A percentile compares a stretch with the other conserved stretches of the same genome.
phyloP scores from a whole-genome alignment of 1,284 basidiomycete species.

The Cutaneotrichosporon arboriforme region DNA sequence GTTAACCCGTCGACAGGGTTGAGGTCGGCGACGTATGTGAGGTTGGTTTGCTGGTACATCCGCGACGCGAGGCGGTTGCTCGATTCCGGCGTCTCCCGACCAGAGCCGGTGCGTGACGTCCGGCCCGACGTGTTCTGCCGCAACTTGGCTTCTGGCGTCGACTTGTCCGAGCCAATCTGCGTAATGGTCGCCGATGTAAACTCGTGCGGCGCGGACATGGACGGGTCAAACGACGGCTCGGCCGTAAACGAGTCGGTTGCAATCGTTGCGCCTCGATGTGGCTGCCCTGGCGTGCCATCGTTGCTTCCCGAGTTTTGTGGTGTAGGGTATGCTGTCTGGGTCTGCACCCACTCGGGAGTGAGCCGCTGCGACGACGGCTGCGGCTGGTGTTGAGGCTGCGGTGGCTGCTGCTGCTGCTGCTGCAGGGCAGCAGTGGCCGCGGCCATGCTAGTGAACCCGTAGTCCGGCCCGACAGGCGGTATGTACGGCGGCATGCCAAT shows the following conservation, averaged over 20 bases:
- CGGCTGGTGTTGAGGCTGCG: background rate
- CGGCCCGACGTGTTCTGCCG: background rate
- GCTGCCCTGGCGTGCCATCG: background rate
- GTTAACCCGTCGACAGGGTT: constrained; percentile 33
- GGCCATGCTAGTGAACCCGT: too few relatives aligned
- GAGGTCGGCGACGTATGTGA: constrained; percentile 27
- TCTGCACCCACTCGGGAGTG: too few relatives aligned
- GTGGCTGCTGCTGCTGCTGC: background rate
- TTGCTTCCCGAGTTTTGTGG: background rate
- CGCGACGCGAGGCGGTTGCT: constrained; percentile 10
- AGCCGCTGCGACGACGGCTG: too few relatives aligned
- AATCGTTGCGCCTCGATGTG: background rate
- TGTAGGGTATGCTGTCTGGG: background rate
- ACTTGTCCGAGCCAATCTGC: background rate
- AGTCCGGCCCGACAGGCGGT: background rate
- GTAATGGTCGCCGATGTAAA: background rate
- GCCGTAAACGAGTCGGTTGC: background rate
- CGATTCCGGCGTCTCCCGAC: constrained; percentile 6
- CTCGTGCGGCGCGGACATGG: background rate
- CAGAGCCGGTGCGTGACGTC: constrained; percentile 1
- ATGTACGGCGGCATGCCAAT: constrained; percentile 18
- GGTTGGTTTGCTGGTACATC: constrained; percentile 23
- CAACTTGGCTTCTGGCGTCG: constrained; percentile 18
- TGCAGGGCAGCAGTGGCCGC: too few relatives aligned
- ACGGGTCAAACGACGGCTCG: background rate